Evolutionary conservation across 2,329 filamentous ascomycete species (phyloP).

Genomic region (Botrytis porri): DNA sequence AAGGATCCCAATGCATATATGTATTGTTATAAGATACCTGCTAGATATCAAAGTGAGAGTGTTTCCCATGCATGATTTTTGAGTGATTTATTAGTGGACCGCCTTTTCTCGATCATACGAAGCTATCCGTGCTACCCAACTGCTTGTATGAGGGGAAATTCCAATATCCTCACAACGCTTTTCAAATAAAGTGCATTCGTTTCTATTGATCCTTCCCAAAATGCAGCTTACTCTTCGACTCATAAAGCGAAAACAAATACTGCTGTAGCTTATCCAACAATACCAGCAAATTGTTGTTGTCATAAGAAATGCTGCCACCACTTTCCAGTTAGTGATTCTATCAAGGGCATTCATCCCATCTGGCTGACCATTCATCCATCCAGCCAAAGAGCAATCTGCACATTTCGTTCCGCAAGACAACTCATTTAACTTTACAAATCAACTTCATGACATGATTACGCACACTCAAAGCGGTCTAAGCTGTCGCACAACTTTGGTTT

Average conservation of each 20-base stretch:
- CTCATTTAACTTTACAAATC: not conserved
- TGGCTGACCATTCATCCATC: conserved; percentile 1
- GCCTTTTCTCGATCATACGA: not conserved
- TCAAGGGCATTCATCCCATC: conserved; percentile 11
- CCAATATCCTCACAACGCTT: not conserved
- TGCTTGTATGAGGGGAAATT: not conserved
- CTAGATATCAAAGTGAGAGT: not conserved
- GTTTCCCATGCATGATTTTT: not conserved
- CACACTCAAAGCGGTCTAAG: conserved; percentile 11
- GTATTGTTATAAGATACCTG: not conserved
- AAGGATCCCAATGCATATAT: rapidly evolving
- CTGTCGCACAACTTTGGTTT: conserved; percentile 10
- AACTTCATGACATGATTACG: conserved; percentile 17
- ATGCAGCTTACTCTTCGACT: not conserved
- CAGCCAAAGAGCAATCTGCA: not conserved
- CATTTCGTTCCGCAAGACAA: conserved; percentile 1
- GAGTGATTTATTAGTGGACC: not conserved
- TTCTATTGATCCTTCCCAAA: conserved; percentile 11
- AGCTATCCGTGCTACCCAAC: not conserved
- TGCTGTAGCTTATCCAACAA: not conserved
- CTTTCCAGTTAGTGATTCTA: conserved; percentile 8
- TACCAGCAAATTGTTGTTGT: conserved; percentile 6
- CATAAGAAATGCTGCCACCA: conserved; percentile 18
- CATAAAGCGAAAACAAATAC: not conserved
- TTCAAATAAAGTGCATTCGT: not conserved